These are phyloP conservation scores for Cadophora gregata DNA, from an alignment of 2,329 filamentous ascomycete genomes.

Conservation along the genomic window DNA sequence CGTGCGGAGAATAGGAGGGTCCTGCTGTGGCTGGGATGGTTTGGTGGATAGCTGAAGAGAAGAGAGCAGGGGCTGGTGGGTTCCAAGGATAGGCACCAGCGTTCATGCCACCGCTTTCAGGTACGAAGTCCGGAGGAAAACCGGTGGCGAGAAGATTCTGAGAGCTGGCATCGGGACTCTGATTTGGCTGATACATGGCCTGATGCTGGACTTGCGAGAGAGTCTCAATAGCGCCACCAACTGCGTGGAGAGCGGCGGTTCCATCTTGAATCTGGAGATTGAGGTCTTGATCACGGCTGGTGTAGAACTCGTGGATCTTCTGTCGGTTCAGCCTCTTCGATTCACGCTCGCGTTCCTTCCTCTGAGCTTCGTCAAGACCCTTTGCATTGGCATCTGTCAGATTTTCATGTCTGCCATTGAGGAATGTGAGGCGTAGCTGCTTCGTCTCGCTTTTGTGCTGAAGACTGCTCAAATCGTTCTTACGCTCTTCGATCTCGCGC, in stretches of 20 bases:
- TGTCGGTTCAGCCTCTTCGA: slow-evolving; percentile 39
- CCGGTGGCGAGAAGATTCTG: slow-evolving; percentile 30
- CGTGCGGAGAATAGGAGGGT: slow-evolving; percentile 26
- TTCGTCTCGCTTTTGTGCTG: slow-evolving; percentile 77
- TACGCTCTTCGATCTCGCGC: slow-evolving; percentile 65
- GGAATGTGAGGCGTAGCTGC: slow-evolving; percentile 71
- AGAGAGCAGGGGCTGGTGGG: slow-evolving; percentile 24
- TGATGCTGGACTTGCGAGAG: slow-evolving; percentile 21
- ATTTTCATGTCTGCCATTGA: slow-evolving; percentile 73
- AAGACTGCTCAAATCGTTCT: slow-evolving; percentile 67
- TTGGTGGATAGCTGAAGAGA: slow-evolving; percentile 17
- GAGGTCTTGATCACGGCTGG: slow-evolving; percentile 34
- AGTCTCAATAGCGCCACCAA: slow-evolving; percentile 23
- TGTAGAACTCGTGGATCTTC: slow-evolving; percentile 37
- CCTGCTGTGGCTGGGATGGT: slow-evolving; percentile 21
- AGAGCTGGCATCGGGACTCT: slow-evolving; percentile 32
- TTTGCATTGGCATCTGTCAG: slow-evolving; percentile 70
- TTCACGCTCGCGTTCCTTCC: slow-evolving; percentile 40
- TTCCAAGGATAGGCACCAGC: slow-evolving; percentile 37
- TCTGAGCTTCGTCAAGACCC: slow-evolving; percentile 50
- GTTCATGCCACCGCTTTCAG: slow-evolving; percentile 29
- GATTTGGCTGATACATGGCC: slow-evolving; percentile 28
- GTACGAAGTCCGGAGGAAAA: slow-evolving; percentile 23
- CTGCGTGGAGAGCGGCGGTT: slow-evolving; percentile 22
- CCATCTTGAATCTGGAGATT: slow-evolving; percentile 30